phyloP scores from a whole-genome alignment of 805 yeast species.

The Hanseniaspora guilliermondii region DNA sequence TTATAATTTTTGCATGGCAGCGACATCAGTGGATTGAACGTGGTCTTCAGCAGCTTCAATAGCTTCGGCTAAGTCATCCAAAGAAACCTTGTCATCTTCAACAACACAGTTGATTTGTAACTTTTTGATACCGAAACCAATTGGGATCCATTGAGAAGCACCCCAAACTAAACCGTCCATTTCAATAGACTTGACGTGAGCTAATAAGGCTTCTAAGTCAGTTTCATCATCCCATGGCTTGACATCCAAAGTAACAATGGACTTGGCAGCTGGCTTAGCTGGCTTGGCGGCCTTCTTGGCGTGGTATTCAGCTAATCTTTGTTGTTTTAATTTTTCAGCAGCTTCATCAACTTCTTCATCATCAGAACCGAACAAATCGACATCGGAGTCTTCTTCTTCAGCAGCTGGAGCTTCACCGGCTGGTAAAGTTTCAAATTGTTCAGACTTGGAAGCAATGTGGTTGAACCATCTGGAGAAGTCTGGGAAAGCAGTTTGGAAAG shows the following conservation, averaged over 20 bases:
- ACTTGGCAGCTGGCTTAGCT: slow-evolving; percentile 97
- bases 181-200: slow-evolving; percentile 72
- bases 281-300: slow-evolving; percentile 96
- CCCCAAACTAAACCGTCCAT: slow-evolving; percentile 97
- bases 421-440: slow-evolving; percentile 70
- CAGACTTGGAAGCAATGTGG: slow-evolving; percentile 90
- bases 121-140: slow-evolving; percentile 99
- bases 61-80: slow-evolving; percentile 70
- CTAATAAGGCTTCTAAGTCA: slow-evolving; percentile 76
- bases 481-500: slow-evolving; percentile 86
- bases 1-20: slow-evolving; percentile 95
- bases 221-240: slow-evolving; percentile 99
- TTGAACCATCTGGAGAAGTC: slow-evolving; percentile 96
- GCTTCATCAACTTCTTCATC: slow-evolving; percentile 85
- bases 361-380: slow-evolving; percentile 85
- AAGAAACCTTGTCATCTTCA: slow-evolving; percentile 91
- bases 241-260: slow-evolving; percentile 89
- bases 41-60: slow-evolving; percentile 92
- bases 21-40: slow-evolving; percentile 97
- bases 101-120: slow-evolving; percentile 96
- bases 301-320: slow-evolving; percentile 95
- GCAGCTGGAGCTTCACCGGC: slow-evolving; percentile 49
- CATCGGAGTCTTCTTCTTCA: slow-evolving; percentile 72
- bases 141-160: slow-evolving; percentile 89
- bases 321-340: slow-evolving; percentile 93